Evolutionary conservation across 495 filamentous ascomycete species (phyloP), one percentile per base, ranked within the genome.

Genomic region (Xylaria palmicola): DNA sequence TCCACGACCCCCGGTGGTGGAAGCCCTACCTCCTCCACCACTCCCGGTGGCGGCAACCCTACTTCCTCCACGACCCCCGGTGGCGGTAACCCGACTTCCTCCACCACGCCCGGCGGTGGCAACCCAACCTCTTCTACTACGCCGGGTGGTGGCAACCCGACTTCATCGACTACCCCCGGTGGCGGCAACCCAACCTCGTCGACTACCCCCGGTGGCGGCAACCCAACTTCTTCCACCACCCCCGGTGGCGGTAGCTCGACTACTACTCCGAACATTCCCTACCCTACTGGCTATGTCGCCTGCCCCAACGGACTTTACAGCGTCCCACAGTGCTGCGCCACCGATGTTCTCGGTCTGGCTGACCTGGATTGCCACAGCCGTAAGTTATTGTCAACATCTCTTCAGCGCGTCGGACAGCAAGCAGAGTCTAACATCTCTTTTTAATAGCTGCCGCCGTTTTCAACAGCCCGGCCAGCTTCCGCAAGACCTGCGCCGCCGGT

Each of bases 311-410:
- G 62, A 30, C 50, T 65, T 19, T 65, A 62, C 59, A 66, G 65
- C 45, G 68, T 34, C 50, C 62, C 68, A 8, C 68, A 66, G 10
- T 79, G 77, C 68, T 79, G 77, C 62, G 71, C 74, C 9, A 70
- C 74, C 32, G 68, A 79, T 49, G 69, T 79, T 32, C 74, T 79
- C 32, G 72, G 72, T 59, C 45, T 79, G 51, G 75, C 74, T 9
- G 74, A 77, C 59, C 60, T 79, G 24, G 70, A 79, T 62, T 79
- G 77, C 65, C 41, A 49, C 10, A 43, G 48, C 60, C 75, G 77
- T 79, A 72, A 63, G 74, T 68, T 17, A 22, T 17, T 32, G n/a
- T n/a, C n/a, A n/a, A n/a, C n/a, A n/a, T n/a, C n/a, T 12, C 20
- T 27, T 19, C 4, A 1, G 1, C 17, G 8, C 12, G 1, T 44